These are phyloP conservation scores for Aspergillus udagawae DNA, from an alignment of 2,329 filamentous ascomycete genomes.

Conservation along the genomic window DNA sequence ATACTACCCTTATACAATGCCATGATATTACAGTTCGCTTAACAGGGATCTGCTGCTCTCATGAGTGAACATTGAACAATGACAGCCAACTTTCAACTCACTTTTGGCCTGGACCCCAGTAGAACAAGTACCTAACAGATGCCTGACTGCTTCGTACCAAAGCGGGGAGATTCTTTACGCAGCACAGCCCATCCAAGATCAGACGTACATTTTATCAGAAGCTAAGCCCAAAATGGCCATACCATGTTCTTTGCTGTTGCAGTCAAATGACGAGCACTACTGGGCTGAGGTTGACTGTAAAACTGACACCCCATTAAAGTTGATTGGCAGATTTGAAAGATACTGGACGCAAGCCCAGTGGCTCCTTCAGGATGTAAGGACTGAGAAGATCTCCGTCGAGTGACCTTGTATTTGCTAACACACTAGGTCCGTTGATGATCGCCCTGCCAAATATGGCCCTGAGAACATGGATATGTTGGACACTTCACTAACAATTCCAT, in stretches of 20 bases:
- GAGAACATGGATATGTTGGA: neutral
- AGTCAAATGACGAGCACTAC: neutral
- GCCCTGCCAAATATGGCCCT: neutral
- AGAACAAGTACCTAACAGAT: too few relatives aligned
- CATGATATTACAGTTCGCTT: neutral
- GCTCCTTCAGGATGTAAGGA: conserved; percentile 4
- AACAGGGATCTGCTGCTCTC: neutral
- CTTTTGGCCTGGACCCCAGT: neutral
- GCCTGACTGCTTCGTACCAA: neutral
- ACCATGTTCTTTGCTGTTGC: neutral
- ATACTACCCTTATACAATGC: neutral
- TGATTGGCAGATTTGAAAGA: neutral
- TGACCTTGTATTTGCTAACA: conserved; percentile 1
- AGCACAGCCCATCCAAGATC: neutral
- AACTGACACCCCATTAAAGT: neutral
- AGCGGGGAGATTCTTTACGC: neutral
- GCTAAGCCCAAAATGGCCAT: neutral
- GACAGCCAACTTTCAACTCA: neutral
- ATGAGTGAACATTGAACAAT: neutral
- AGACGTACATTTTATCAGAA: neutral
- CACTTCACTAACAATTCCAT: neutral
- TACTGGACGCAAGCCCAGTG: neutral
- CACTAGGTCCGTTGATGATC: conserved; percentile 5
- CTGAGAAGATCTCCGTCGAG: neutral
- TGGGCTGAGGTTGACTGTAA: neutral